Percentiles rank a stretch among this genome's conserved stretches.
Conservation (phyloP, 1,139 yeast genomes). For the Candida mesenterica region DNA sequence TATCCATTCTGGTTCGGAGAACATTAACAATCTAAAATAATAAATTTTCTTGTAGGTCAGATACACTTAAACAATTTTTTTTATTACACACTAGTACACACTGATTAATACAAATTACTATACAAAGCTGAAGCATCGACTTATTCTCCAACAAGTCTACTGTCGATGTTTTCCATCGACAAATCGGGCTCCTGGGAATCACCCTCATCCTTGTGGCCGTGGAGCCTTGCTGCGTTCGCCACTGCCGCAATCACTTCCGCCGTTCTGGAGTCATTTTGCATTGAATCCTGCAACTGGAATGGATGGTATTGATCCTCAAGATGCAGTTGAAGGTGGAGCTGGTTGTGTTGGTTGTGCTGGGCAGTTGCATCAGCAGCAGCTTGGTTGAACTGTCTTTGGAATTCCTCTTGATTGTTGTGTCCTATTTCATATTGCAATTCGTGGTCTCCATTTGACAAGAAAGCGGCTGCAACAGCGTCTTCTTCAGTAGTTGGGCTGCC, state of each 20-base stretch:
- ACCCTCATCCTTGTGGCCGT: conserved; percentile 16
- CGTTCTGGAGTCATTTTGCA: conserved; percentile 21
- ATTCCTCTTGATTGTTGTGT: conserved; percentile 35
- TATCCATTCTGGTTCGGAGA: too few relatives aligned
- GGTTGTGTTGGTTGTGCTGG: conserved; percentile 28
- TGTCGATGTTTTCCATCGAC: conserved; percentile 49
- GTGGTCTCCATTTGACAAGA: conserved; percentile 19
- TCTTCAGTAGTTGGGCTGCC: conserved; percentile 18
- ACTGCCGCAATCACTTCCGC: conserved; percentile 35
- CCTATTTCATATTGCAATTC: conserved; percentile 23
- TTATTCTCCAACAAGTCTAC: conserved; percentile 39
- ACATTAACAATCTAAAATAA: too few relatives aligned
- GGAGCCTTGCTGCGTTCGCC: conserved; percentile 31
- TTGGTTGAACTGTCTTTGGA: conserved; percentile 37
- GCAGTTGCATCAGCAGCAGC: conserved; percentile 35
- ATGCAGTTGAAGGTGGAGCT: conserved; percentile 35
- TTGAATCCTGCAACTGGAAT: conserved; percentile 14
- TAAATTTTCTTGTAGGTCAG: too few relatives aligned
- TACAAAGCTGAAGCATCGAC: background rate
- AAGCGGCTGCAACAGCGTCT: conserved; percentile 21
- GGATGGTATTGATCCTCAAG: conserved; percentile 26
- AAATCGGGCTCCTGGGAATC: conserved; percentile 27
- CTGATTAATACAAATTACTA: background rate
- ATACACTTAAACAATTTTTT: too few relatives aligned
- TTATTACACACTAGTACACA: background rate